A percentile compares a stretch with the other conserved stretches of the same genome.
These are phyloP conservation scores for Biscogniauxia marginata DNA, from an alignment of 2,329 filamentous ascomycete species.

Conservation along the genomic window DNA sequence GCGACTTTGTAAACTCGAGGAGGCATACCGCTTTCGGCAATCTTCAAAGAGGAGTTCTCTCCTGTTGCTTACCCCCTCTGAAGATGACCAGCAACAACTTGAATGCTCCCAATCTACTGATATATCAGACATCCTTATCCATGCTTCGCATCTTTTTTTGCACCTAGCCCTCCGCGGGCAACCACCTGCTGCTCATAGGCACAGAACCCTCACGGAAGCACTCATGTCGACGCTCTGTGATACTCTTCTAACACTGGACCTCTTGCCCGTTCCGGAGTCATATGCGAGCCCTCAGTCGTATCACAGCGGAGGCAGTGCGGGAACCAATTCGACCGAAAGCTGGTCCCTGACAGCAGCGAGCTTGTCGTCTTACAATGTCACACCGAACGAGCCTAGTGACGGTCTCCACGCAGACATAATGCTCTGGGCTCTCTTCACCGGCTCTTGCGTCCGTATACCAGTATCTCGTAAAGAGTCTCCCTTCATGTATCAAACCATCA, in stretches of 20 bases:
- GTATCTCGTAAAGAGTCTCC: constrained; percentile 6
- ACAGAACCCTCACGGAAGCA: constrained; percentile 28
- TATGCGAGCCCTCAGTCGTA: constrained; percentile 17
- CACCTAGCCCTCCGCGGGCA: constrained; percentile 33
- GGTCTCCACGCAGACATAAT: constrained; percentile 30
- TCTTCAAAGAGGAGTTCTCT: constrained; percentile 15
- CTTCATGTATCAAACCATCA: constrained; percentile 13
- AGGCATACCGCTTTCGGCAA: constrained; percentile 19
- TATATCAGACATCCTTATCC: constrained; percentile 29
- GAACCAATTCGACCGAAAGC: constrained; percentile 14
- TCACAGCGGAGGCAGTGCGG: constrained; percentile 11
- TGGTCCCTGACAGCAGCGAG: not conserved
- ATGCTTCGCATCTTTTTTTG: constrained; percentile 32
- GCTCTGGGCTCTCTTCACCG: constrained; percentile 33
- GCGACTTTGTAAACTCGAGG: constrained; percentile 31
- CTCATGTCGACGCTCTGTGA: constrained; percentile 29
- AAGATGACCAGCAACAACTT: constrained; percentile 4
- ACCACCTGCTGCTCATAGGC: constrained; percentile 30
- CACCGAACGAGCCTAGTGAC: constrained; percentile 13
- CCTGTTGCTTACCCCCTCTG: constrained; percentile 11
- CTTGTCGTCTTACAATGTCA: not conserved
- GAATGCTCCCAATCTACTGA: constrained; percentile 20
- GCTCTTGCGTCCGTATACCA: constrained; percentile 31
- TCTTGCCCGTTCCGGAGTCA: constrained; percentile 22
- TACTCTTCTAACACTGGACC: constrained; percentile 24